These are phyloP conservation scores for Taphrina betulina DNA, from an alignment of 1,139 yeast species.

Conservation along the genomic window DNA sequence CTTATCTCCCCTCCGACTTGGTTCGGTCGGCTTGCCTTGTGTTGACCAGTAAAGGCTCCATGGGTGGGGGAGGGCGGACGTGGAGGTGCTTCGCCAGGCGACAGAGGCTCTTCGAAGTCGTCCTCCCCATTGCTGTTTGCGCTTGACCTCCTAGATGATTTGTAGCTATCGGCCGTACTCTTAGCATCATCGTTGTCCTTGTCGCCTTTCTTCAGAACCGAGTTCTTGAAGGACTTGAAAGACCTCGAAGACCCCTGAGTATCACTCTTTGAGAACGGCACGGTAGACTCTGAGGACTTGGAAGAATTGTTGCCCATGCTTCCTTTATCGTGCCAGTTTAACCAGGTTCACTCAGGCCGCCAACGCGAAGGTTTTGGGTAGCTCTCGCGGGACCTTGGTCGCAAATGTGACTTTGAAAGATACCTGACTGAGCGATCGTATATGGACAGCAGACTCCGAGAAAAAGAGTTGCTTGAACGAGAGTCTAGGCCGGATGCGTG, in stretches of 20 bases:
- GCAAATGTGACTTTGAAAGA: no score
- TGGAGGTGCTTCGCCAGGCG: conserved; percentile 15
- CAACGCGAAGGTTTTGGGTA: no score
- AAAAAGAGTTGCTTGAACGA: no score
- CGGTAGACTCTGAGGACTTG: conserved; percentile 44
- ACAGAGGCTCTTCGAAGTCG: conserved; percentile 23
- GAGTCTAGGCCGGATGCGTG: no score
- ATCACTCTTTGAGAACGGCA: conserved; percentile 48
- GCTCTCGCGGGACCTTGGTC: no score
- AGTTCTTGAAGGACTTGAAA: conserved; percentile 41
- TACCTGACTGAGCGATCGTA: no score
- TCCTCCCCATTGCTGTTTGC: conserved; percentile 16
- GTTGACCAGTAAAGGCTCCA: conserved; percentile 28
- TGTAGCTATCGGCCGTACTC: conserved; percentile 3
- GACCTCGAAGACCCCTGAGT: conserved; percentile 48
- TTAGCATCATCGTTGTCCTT: conserved; percentile 13
- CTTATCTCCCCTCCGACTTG: conserved; percentile 25
- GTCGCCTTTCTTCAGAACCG: conserved; percentile 22
- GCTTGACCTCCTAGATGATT: conserved; percentile 28
- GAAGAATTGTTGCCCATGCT: conserved; percentile 38
- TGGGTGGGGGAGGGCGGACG: conserved; percentile 32
- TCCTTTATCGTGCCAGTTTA: neutral
- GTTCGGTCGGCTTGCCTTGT: conserved; percentile 12
- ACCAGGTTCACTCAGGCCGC: conserved; percentile 7
- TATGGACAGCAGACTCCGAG: no score